These are phyloP conservation scores for Aspergillus fijiensis DNA, from an alignment of 2,329 filamentous ascomycete genomes.

Conservation along the genomic window DNA sequence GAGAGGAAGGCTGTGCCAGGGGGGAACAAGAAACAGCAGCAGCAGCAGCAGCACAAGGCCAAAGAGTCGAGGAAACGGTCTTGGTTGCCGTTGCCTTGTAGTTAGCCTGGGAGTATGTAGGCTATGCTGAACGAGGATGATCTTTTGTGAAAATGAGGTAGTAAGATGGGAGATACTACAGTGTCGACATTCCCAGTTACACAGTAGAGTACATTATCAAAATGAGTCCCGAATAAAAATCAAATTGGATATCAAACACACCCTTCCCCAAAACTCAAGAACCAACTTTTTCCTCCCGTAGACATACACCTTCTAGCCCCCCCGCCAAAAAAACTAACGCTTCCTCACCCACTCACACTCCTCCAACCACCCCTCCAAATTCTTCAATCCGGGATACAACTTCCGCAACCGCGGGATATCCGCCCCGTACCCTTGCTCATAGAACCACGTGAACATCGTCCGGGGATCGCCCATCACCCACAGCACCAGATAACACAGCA, in stretches of 20 bases:
- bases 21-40: too few relatives aligned
- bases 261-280: not conserved
- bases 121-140: too few relatives aligned
- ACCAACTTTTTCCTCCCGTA: too few relatives aligned
- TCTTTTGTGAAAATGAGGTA: too few relatives aligned
- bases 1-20: too few relatives aligned
- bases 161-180: too few relatives aligned
- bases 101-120: not conserved
- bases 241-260: not conserved
- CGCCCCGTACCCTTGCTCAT: slow-evolving; percentile 47
- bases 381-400: slow-evolving; percentile 47
- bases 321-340: not conserved
- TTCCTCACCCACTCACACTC: slow-evolving; percentile 35
- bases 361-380: slow-evolving; percentile 51
- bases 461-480: slow-evolving; percentile 47
- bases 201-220: too few relatives aligned
- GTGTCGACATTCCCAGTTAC: too few relatives aligned
- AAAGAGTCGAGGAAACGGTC: not conserved
- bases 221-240: not conserved
- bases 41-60: too few relatives aligned
- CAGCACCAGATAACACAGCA: slow-evolving; percentile 44
- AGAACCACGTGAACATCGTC: slow-evolving; percentile 54
- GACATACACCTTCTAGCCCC: not conserved
- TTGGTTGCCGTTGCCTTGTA: not conserved
- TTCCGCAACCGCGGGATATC: slow-evolving; percentile 47